Conservation (phyloP, 352 stramenopile species). For the Peronospora farinosa region DNA sequence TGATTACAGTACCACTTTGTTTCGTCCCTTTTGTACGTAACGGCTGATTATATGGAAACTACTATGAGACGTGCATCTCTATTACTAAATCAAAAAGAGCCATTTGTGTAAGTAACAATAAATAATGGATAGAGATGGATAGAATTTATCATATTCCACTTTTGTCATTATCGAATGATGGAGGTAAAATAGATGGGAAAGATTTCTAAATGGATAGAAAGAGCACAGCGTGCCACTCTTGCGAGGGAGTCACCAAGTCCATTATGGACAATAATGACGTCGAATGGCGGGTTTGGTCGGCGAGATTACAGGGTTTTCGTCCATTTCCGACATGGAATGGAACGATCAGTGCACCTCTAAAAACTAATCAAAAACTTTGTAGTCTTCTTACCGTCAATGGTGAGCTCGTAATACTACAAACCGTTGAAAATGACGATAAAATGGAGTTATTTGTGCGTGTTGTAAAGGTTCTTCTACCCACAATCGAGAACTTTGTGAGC, state of each 20-base stretch:
- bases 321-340: conserved; percentile 62
- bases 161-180: too few relatives aligned
- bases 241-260: not conserved
- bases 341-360: conserved; percentile 22
- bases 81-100: too few relatives aligned
- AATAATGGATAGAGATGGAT: too few relatives aligned
- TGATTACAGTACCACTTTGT: too few relatives aligned
- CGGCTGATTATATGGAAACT: conserved; percentile 15
- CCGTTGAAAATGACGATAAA: conserved; percentile 1
- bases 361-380: conserved; percentile 14
- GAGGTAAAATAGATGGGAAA: too few relatives aligned
- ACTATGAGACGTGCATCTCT: conserved; percentile 11
- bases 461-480: conserved; percentile 30
- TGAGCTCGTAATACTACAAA: conserved; percentile 43
- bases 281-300: conserved; percentile 34
- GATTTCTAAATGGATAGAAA: conserved; percentile 11
- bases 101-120: too few relatives aligned
- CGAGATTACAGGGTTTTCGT: conserved; percentile 35
- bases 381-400: conserved; percentile 52
- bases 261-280: not conserved
- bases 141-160: conserved; percentile 7
- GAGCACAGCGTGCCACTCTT: conserved; percentile 1
- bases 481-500: conserved; percentile 10
- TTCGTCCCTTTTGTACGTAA: not conserved
- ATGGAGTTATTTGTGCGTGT: conserved; percentile 16